These are phyloP conservation scores for Pseudogymnoascus sp. DNA, from an alignment of 2,329 filamentous ascomycete genomes.

Conservation along the genomic window DNA sequence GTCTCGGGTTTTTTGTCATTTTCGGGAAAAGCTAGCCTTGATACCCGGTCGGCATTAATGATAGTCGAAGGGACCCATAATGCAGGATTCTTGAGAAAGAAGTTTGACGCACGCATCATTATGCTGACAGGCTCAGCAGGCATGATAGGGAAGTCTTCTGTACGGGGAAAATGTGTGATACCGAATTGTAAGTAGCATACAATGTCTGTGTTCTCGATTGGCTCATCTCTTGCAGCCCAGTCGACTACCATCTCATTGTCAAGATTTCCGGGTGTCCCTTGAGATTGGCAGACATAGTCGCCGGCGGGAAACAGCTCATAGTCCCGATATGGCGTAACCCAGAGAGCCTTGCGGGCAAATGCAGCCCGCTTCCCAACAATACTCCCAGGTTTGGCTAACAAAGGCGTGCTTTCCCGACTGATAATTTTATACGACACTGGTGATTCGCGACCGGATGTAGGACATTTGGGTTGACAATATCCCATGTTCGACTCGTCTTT, in stretches of 20 bases:
- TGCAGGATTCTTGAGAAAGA: conserved; percentile 52
- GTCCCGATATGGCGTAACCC: conserved; percentile 51
- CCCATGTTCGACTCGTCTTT: conserved; percentile 32
- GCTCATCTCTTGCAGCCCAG: conserved; percentile 45
- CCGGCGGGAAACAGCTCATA: conserved; percentile 54
- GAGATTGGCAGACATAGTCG: conserved; percentile 53
- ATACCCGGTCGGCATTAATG: too few species aligned
- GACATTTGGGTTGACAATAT: conserved; percentile 70
- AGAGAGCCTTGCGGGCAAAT: conserved; percentile 52
- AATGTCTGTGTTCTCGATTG: conserved; percentile 48
- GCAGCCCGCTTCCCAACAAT: conserved; percentile 59
- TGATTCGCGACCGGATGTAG: conserved; percentile 78
- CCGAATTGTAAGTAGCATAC: conserved; percentile 52
- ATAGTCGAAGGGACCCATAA: conserved; percentile 49
- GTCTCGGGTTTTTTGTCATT: too few species aligned
- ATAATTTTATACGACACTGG: conserved; percentile 79
- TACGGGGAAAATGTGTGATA: conserved; percentile 48
- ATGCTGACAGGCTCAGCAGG: conserved; percentile 52
- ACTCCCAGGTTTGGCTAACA: conserved; percentile 69
- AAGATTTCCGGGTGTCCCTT: conserved; percentile 38
- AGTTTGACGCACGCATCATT: conserved; percentile 50
- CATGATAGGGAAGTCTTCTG: conserved; percentile 55
- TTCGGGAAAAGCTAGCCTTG: too few species aligned
- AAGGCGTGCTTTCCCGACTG: conserved; percentile 65
- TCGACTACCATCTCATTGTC: conserved; percentile 30